phyloP scores from a whole-genome alignment of 1,284 basidiomycete genomes.

The Cutaneotrichosporon mucoides region DNA sequence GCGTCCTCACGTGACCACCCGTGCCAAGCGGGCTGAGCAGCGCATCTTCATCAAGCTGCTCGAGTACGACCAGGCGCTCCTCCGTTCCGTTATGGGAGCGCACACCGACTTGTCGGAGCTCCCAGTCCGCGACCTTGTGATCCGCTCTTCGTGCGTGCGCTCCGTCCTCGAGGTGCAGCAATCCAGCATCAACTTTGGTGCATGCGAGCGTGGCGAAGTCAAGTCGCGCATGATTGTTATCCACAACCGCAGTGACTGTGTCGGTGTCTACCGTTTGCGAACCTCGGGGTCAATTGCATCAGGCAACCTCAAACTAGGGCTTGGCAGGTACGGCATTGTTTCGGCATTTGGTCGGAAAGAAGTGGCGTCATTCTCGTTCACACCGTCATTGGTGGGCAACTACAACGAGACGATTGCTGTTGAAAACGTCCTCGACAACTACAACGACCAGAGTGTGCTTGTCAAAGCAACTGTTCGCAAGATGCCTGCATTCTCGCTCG shows the following conservation, averaged over 20 bases:
- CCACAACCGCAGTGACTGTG: conserved; percentile 51
- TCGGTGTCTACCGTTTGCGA: conserved; percentile 53
- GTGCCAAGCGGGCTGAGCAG: conserved; percentile 52
- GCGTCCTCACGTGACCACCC: conserved; percentile 50
- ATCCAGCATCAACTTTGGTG: conserved; percentile 55
- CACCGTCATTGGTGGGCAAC: conserved; percentile 50
- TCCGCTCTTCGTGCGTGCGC: conserved; percentile 50
- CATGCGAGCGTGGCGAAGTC: conserved; percentile 53
- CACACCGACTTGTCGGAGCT: conserved; percentile 44
- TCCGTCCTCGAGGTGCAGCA: conserved; percentile 53
- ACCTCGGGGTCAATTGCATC: conserved; percentile 54
- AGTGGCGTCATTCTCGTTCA: conserved; percentile 50
- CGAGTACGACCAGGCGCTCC: conserved; percentile 48
- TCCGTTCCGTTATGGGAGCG: conserved; percentile 13
- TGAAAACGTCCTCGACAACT: conserved; percentile 52
- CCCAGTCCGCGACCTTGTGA: conserved; percentile 53
- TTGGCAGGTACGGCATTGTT: conserved; percentile 53
- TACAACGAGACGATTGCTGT: conserved; percentile 53
- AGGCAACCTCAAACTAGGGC: conserved; percentile 53
- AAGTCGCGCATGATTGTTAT: conserved; percentile 53
- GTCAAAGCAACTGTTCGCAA: conserved; percentile 53
- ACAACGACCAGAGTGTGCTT: conserved; percentile 51
- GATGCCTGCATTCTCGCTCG: conserved; percentile 51
- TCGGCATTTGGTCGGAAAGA: conserved; percentile 54
- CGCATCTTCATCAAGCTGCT: conserved; percentile 52